Base-by-base conservation (phyloP, 768 basidiomycete species). In the Cytidiella melzeri region DNA sequence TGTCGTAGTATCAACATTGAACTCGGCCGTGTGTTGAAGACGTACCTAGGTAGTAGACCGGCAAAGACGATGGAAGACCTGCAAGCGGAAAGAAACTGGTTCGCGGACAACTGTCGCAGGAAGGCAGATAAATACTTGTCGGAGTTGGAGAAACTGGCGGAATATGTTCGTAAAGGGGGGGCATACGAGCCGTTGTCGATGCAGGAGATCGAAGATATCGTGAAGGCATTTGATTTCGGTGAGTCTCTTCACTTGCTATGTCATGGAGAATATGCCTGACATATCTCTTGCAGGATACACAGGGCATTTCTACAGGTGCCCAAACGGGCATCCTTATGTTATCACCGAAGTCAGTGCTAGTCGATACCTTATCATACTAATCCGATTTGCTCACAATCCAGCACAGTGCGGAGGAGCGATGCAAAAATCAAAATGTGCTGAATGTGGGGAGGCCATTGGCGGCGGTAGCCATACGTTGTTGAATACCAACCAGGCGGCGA, bases 161-260 rank as follows among this genome's bases (percentile, higher is more conserved):
- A 49, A 13, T 68, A 67, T 13, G 60, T 83, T 28, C 58, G 64
- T 10, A 23, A 41, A 41, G 73, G 70, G 44, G 74, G 70, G 0
- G 74, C 79, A 56, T 81, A 84, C 48, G 54, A 72, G 47, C 64
- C 76, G 1, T 61, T 84, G 3, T 79, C 79, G 11, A 57, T 76
- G 40, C 66, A 81, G 3, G 83, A 85, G 54, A 69, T 70, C 25
- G 72, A 71, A 52, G 62, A 62, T 10, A 69, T 84, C 25, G 69
- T 83, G 28, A 69, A 68, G 39, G 75, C 75, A 0, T 58, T 82
- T 37, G 47, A 62, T 20, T 82, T 81, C 51, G 58, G 80, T 79
- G 52, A 57, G 68, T 59, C 6, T 15, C 1, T 7, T n/a, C 5
- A 4, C 11, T 9, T 15, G 21, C 2, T 25, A 47, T 19, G 12